Conservation (phyloP, 768 basidiomycete genomes). For the Mrakia hoshinonis region DNA sequence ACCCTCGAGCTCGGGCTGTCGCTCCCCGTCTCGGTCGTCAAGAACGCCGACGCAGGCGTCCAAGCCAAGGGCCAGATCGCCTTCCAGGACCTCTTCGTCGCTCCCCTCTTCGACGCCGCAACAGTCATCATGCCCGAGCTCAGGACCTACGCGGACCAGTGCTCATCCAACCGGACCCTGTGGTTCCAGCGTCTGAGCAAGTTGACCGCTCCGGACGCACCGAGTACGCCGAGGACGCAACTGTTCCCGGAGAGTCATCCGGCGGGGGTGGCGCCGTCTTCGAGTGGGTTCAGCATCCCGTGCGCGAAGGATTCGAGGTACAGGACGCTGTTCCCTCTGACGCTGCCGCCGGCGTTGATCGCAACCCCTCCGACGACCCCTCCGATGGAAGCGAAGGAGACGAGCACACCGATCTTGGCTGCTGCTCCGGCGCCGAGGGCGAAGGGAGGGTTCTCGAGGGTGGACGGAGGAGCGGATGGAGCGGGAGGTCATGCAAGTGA, state of each 20-base stretch:
- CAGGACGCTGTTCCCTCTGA: slow-evolving; percentile 18
- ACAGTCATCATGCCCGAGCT: slow-evolving; percentile 55
- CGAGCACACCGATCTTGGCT: too few species aligned
- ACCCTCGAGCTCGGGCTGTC: slow-evolving; percentile 70
- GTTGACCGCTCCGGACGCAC: not conserved
- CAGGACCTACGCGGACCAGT: slow-evolving; percentile 62
- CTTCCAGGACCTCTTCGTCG: slow-evolving; percentile 73
- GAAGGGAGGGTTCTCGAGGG: too few species aligned
- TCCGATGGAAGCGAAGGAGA: too few species aligned
- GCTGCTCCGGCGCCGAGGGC: too few species aligned
- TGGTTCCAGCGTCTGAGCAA: slow-evolving; percentile 54
- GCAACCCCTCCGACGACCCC: too few species aligned
- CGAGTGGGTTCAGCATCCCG: slow-evolving; percentile 15
- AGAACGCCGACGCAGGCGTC: slow-evolving; percentile 51
- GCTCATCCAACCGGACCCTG: slow-evolving; percentile 56
- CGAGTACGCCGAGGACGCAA: not conserved
- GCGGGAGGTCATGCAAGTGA: too few species aligned
- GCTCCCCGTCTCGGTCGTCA: slow-evolving; percentile 55
- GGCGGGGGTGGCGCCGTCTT: not conserved
- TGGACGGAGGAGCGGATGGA: too few species aligned
- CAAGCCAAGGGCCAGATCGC: slow-evolving; percentile 79
- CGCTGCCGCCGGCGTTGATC: slow-evolving; percentile 11
- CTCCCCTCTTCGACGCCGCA: slow-evolving; percentile 71
- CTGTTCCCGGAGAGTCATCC: not conserved
- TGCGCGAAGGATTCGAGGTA: slow-evolving; percentile 17